A percentile compares a stretch with the other conserved stretches of the same genome.
Conservation (phyloP, 2,329 filamentous ascomycete genomes). For the Trichoderma cornu-damae region DNA sequence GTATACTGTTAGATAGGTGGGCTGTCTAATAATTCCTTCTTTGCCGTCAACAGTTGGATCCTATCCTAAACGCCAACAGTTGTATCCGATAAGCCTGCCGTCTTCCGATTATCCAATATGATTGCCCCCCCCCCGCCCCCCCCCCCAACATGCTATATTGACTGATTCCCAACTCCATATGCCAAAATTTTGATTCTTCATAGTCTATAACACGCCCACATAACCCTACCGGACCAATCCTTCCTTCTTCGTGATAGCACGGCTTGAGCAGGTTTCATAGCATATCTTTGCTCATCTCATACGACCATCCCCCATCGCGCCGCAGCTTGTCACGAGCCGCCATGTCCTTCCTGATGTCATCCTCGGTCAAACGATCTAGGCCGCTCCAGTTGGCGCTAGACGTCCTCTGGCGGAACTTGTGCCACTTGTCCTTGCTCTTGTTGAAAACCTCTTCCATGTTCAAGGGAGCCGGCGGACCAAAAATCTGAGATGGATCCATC, state of each 20-base stretch:
- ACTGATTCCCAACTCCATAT: constrained; percentile 13
- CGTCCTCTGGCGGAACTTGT: constrained; percentile 84
- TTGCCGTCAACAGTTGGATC: neutral
- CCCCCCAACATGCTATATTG: too few relatives aligned
- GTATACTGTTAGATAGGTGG: neutral
- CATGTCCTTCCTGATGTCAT: constrained; percentile 76
- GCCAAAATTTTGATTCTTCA: constrained; percentile 17
- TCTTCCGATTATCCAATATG: constrained; percentile 8
- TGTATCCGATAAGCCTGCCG: neutral
- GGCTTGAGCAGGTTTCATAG: constrained; percentile 27
- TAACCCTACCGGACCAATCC: neutral
- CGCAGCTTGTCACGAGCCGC: constrained; percentile 74
- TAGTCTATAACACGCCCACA: neutral
- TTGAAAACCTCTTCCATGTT: constrained; percentile 97
- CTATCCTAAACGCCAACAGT: constrained; percentile 14
- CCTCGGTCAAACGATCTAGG: constrained; percentile 75
- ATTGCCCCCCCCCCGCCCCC: neutral
- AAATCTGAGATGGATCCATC: constrained; percentile 78
- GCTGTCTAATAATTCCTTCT: neutral
- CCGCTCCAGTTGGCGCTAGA: constrained; percentile 93
- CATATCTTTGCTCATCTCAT: constrained; percentile 51
- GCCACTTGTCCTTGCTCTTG: constrained; percentile 77
- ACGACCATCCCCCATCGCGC: constrained; percentile 81
- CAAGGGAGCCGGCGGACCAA: constrained; percentile 80
- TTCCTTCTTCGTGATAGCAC: neutral